Base-by-base conservation (phyloP, 306 rosid genomes). In the Quercus cerris region DNA sequence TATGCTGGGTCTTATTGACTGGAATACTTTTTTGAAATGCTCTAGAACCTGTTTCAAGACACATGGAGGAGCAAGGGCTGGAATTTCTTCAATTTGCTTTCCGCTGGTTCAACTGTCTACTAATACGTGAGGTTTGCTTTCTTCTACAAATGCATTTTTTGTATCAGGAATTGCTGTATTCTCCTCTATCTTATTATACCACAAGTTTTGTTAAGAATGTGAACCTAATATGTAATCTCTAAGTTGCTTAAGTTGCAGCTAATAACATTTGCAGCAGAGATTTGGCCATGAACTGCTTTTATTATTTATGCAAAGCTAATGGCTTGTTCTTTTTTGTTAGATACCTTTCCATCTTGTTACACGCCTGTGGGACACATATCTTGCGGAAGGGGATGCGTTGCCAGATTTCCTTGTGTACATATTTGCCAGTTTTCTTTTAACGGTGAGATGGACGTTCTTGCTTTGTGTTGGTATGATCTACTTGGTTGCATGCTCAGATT, bases 11-110 rank as follows among this genome's bases (percentile, higher is more conserved):
- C 64, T 56, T 44, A 22, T 84, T 74, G 78, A 84, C 66, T 14
- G 18, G 9, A 49, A n/a, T 19, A 49, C 44, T 85, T 74, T 63
- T 73, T 79, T 56, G 73, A 67, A 71, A 77, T 85, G 77, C 62
- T 11, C 73, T 83, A 94, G 98, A 91, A 81, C 98, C 97, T 80
- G 90, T 91, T 75, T 94, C 97, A 80, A 92, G 86, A 87, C 98
- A 94, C 79, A 83, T 94, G 97, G 98, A 94, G 85, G 86, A 92
- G 76, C 95, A 92, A 77, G 98, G 97, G 75, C 85, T 94, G 79
- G 98, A 94, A 55, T 94, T 92, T 92, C 95, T 94, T 87, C 98
- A 94, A 84, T 94, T 94, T 87, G 97, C 98, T 83, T 94, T 94
- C 87, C 95, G 98, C 73, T 94, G 98, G 98, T 92, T 91, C 92